Base-by-base conservation (phyloP, 106 monocot species). In the Phalaenopsis aphrodite region DNA sequence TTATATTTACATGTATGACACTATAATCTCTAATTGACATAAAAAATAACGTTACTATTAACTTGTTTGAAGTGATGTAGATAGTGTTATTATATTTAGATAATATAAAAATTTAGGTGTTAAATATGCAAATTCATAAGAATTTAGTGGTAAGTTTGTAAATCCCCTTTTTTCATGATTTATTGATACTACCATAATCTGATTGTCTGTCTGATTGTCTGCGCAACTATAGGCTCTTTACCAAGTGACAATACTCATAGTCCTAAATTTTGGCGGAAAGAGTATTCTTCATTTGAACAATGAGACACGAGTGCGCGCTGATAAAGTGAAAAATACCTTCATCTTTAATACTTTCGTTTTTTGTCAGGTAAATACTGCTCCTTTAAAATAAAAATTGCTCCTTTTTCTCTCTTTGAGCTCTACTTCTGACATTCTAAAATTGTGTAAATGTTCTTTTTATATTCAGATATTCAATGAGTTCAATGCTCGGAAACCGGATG, bases 391-490 rank as follows among this genome's bases (percentile, higher is more conserved):
- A 64, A 52, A 2, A 12, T 52, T 52, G 64, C 21, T 21, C 21
- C 42, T 10, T 75, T 5, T 14, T 30, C 30, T 30, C 30, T 30
- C 30, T 30, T 30, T 30, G 30, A 30, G 30, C 0, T 30, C 30
- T 30, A 30, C 30, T 30, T 30, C 30, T 30, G 4, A 69, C 39
- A 37, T 69, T 39, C 38, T 69, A 14, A 12, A 69, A 69, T 69
- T 12, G 38, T 37, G 9, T 69, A 38, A 38, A 69, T 69, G 4
- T 69, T 11, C 37, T 10, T 37, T 30, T 23, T 48, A 36, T 39
- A 78, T n/a, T 56, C 82, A 98, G 97, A 72, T 98, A 56, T 98
- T 98, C 82, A 98, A 98, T 75, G 97, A 98, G 84, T 98, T 98
- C 81, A 98, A 98, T 83, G 91, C 97, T 23, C 85, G 97, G 55